Base-by-base conservation (phyloP, 768 basidiomycete genomes). In the Naganishia vishniacii region DNA sequence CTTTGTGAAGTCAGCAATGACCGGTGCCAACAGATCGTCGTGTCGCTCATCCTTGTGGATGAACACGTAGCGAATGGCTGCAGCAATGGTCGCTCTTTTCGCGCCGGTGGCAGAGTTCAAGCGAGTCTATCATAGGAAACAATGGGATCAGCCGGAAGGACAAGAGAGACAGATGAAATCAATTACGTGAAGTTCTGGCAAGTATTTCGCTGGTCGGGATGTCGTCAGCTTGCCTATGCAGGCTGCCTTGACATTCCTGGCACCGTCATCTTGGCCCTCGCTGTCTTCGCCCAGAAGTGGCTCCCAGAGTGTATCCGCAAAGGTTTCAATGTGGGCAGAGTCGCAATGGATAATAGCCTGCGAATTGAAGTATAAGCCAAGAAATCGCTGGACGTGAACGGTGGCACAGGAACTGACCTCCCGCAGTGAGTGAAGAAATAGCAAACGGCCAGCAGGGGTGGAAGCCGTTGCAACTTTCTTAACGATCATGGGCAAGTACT, bases 141-240 rank as follows among this genome's bases (percentile, higher is more conserved):
- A 16, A 64, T 45, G 3, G 28, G 31, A 65, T 11, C 56, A 32
- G 23, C 32, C 4, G 37, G 0, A 31, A 18, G 34, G 15, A 1
- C 28, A 20, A 25, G 31, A 47, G 1, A 23, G 20, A 18, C 23
- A 16, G 34, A 11, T 20, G 25, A 25, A 65, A 34, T 44, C 5
- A 78, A 84, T 67, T 73, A 88, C 89, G 72, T 97, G 92, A 11
- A 99, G 84, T 71, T 95, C 90, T 2, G 91, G 90, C 18, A 98
- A 81, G 75, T 94, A 99, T 69, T 85, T 86, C 0, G 86, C 85
- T 4, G 95, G 92, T 63, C 92, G 88, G 0, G 90, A 88, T 0
- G 89, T 89, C 0, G 92, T 93, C 31, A 99, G 81, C 77, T 97
- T 95, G 34, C 95, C 95, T 18, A 99, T 83, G 74, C 93, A 97